Conservation (phyloP, 2,329 filamentous ascomycete species). For the Colletotrichum australisinense region DNA sequence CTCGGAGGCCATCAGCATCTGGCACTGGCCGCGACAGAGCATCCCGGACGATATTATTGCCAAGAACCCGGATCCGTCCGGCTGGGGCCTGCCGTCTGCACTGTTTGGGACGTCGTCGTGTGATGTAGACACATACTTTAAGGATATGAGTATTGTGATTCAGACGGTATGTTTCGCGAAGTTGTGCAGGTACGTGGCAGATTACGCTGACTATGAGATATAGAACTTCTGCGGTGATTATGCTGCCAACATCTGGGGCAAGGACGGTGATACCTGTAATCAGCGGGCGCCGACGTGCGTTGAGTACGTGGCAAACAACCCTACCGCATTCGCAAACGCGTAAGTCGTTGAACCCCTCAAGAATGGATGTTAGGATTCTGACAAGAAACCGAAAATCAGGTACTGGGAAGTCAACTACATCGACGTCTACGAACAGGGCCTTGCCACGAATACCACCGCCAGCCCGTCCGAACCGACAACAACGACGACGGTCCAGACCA, state of each 20-base stretch:
- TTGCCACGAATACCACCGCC: conserved; percentile 18
- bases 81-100: conserved; percentile 77
- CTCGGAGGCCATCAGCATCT: conserved; percentile 74
- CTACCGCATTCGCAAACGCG: conserved; percentile 53
- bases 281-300: conserved; percentile 55
- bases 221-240: conserved; percentile 82
- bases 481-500: conserved; percentile 41
- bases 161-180: conserved; percentile 63
- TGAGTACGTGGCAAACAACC: conserved; percentile 59
- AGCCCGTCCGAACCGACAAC: conserved; percentile 39
- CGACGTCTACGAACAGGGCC: conserved; percentile 54
- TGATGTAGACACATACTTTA: conserved; percentile 74
- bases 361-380: too few relatives aligned
- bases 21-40: conserved; percentile 76
- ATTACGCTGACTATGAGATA: neutral
- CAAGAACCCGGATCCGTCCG: conserved; percentile 69
- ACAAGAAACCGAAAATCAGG: conserved; percentile 35
- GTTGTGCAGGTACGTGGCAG: neutral
- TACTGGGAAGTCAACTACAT: conserved; percentile 68
- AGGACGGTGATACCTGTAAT: conserved; percentile 49
- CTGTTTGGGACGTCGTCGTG: conserved; percentile 75
- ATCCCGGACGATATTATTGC: conserved; percentile 74
- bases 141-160: conserved; percentile 77
- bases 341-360: conserved; percentile 37
- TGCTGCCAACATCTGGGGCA: conserved; percentile 63